Conservation (phyloP, 805 yeast species). For the Saccharomycopsis sp. region DNA sequence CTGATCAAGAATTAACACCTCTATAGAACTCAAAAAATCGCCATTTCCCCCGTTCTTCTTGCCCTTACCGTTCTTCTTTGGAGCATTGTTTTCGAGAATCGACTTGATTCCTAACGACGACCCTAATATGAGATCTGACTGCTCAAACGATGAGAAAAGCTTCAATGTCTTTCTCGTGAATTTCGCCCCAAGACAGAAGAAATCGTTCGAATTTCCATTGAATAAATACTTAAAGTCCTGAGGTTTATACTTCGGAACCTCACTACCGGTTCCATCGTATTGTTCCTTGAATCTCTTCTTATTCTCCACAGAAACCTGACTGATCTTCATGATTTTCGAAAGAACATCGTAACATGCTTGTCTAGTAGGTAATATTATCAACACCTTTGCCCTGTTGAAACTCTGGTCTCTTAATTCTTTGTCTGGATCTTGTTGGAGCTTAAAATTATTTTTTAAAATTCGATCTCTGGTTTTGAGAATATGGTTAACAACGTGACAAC, state of each 20-base stretch:
- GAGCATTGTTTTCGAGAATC: slow-evolving; percentile 61
- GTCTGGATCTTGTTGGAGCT: slow-evolving; percentile 35
- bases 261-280: slow-evolving; percentile 43
- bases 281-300: slow-evolving; percentile 66
- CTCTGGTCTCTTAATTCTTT: slow-evolving; percentile 87
- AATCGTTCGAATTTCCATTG: slow-evolving; percentile 86
- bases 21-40: slow-evolving; percentile 87
- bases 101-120: slow-evolving; percentile 86
- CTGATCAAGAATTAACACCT: slow-evolving; percentile 71
- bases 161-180: slow-evolving; percentile 83
- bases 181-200: slow-evolving; percentile 85
- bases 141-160: slow-evolving; percentile 75
- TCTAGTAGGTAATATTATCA: slow-evolving; percentile 80
- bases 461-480: slow-evolving; percentile 79
- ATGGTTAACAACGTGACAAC: slow-evolving; percentile 75
- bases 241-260: slow-evolving; percentile 54
- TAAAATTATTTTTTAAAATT: slow-evolving; percentile 70
- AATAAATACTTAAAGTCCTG: slow-evolving; percentile 75
- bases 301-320: slow-evolving; percentile 73
- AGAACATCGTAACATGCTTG: slow-evolving; percentile 68
- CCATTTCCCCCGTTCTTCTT: slow-evolving; percentile 75
- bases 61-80: slow-evolving; percentile 44
- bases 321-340: slow-evolving; percentile 48
- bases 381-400: slow-evolving; percentile 84
- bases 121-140: slow-evolving; percentile 80